Evolutionary conservation across 768 basidiomycete species (phyloP), one percentile per base, ranked within the genome.

Genomic region (Trametes villosa): DNA sequence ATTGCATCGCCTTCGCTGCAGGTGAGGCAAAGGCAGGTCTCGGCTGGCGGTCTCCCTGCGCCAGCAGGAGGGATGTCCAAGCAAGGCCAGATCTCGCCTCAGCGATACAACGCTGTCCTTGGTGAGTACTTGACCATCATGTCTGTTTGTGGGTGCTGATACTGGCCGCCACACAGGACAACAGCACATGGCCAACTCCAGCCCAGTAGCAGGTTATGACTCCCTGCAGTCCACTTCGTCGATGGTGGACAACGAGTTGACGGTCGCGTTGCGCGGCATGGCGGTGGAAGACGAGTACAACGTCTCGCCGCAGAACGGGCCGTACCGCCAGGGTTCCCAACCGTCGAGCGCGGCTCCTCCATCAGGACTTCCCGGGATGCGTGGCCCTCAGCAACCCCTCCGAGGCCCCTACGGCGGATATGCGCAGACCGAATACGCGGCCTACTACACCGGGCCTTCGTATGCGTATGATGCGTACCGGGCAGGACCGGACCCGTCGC

Each of bases 251-350:
- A 81, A 78, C 55, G 86, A 87, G 31, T 75, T 88, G 33, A 75
- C 85, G 15, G 71, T 83, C 31, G 79, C 84, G 4, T 72, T 89
- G 48, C 82, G 87, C 60, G 86, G 86, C 15, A 85, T 86, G 82
- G 77, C 72, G 8, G 83, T 85, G 20, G 85, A 83, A 65, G 85
- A 86, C 42, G 85, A 85, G 55, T 76, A 76, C 52, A 68, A 71
- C 54, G 68, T 71, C 41, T 65, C 67, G 38, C 76, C 77, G 61
- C 66, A 69, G 48, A 60, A 56, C 29, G 44, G 65, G 18, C 34
- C 63, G 11, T 78, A 78, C 59, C 81, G 80, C 57, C 77, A 77
- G 51, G 68, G 71, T 27, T 56, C 67, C 59, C 60, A 71, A 65
- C 36, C 76, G 70, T 50, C 64, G 60, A 8, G 71, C 71, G 60